Evolutionary conservation across 2,329 filamentous ascomycete species (phyloP), one percentile per base, ranked within the genome.

Genomic region (Tolypocladium cylindrosporum): DNA sequence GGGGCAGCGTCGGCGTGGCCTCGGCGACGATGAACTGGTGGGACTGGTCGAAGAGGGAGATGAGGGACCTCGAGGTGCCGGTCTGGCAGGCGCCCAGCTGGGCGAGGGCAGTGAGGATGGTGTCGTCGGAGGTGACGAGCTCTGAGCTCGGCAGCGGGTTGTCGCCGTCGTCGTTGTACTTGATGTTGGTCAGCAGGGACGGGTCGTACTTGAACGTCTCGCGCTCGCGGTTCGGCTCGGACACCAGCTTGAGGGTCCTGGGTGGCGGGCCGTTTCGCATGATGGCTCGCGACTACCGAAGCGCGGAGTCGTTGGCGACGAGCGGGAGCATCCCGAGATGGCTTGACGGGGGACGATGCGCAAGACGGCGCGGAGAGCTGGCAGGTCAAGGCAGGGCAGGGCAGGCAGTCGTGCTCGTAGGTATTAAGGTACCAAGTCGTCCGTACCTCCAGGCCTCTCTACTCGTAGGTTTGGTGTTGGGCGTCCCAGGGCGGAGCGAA

Each of bases 11-110:
- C 1, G 71, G 70, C 1, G 78, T 79, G 7, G 79, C 77, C 60
- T 83, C 80, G 56, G 79, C 78, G 19, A 83, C 67, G 24, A 83
- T 68, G 60, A 80, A 74, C 59, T 83, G 79, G 52, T 72, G 64
- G 5, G 71, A 69, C 5, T 66, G 67, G 61, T 81, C 79, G 60
- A 83, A 81, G 21, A 83, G 68, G 1, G 79, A 82, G 54, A 83
- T 72, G 27, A 81, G 62, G 19, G 72, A 69, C 37, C 78, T 73
- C 24, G 70, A 66, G 5, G 70, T 71, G n/a, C 73, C 69, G 4
- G 81, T 68, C 16, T 75, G 72, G 56, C 75, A 66, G 6, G 74
- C 70, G 1, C 72, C 79, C 5, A 82, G 71, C 63, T 82, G 78
- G 24, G 79, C 78, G 55, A 81, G 74, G 7, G 76, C 74, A 1